Percentiles rank a stretch among this genome's conserved stretches.
Evolutionary conservation across 164 flowering plant species (phyloP).

Genomic region (Liriodendron chinense): DNA sequence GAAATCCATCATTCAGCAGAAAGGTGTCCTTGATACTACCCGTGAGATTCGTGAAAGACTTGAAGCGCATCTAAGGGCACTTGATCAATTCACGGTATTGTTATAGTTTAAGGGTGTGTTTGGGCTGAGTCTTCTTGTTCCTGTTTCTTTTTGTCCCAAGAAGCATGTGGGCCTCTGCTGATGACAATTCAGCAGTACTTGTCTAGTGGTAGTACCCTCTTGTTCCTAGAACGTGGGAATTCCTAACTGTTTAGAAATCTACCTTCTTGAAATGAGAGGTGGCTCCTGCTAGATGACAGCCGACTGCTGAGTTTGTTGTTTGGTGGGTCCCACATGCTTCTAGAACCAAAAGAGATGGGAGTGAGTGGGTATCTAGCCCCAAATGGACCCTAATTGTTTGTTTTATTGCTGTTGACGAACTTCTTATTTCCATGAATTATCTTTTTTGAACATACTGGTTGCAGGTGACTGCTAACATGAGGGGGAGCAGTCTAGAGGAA

Average conservation of each 20-base stretch:
- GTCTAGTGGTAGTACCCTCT: background rate
- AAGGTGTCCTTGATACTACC: constrained; percentile 64
- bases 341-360: background rate
- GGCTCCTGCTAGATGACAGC: background rate
- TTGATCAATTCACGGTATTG: constrained; percentile 77
- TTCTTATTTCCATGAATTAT: constrained; percentile 11
- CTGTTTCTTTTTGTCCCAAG: background rate
- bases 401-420: background rate
- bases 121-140: no score
- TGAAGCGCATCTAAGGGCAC: constrained; percentile 90
- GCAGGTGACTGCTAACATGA: constrained; percentile 93
- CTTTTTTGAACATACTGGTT: no score
- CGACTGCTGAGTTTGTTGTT: background rate
- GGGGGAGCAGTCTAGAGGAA: constrained; percentile 87
- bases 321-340: background rate
- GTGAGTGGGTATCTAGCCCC: background rate
- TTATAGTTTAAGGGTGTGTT: background rate
- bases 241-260: background rate
- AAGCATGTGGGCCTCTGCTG: background rate
- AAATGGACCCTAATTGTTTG: background rate
- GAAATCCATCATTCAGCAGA: constrained; percentile 56
- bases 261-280: background rate
- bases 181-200: background rate
- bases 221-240: no score
- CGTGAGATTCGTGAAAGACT: constrained; percentile 95